Evolutionary conservation across 1,284 basidiomycete species (phyloP), one percentile per base, ranked within the genome.

Genomic region (Schizophyllum commune): DNA sequence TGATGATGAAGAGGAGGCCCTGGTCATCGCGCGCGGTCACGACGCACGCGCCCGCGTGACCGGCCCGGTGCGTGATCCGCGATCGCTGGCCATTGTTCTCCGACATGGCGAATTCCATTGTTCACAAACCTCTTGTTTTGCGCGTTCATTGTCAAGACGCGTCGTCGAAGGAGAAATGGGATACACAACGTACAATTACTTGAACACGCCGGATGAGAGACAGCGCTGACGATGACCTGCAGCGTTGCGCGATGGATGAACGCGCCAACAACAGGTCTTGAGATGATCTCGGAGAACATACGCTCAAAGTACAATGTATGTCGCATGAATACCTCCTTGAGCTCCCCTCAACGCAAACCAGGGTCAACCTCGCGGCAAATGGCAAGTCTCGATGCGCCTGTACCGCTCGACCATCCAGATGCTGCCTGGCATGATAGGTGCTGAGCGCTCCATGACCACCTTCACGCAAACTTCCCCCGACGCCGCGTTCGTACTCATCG

Each of bases 241-340:
- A 91, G 89, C 52, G 73, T 91, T 57, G 89, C 88, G 56, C 81
- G 89, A 65, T 92, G 89, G 89, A 80, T 83, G 20, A 90, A 91
- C 72, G 88, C 89, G 15, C 89, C 89, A 7, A 79, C 85, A 8
- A 79, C 82, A 58, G 88, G 87, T 20, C 71, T 91, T 17, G 81
- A 86, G 58, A 77, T 86, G 54, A 85, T 91, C 53, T 73, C 77
- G 61, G 81, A 88, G 56, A 91, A 91, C 65, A 85, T 92, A 57
- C 64, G 77, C 1, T 75, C 79, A 53, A 91, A 92, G 66, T 88
- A 91, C 68, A 84, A 86, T 71, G 89, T 85, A 67, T 66, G 79
- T 73, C 32, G 62, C 9, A 34, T 20, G 56, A 55, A 59, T 58
- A 20, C 57, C 20, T 27, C 51, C 55, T 62, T 27, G 65, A 51